Conservation (phyloP, 2,329 filamentous ascomycete genomes). For the Orbilia quercus region DNA sequence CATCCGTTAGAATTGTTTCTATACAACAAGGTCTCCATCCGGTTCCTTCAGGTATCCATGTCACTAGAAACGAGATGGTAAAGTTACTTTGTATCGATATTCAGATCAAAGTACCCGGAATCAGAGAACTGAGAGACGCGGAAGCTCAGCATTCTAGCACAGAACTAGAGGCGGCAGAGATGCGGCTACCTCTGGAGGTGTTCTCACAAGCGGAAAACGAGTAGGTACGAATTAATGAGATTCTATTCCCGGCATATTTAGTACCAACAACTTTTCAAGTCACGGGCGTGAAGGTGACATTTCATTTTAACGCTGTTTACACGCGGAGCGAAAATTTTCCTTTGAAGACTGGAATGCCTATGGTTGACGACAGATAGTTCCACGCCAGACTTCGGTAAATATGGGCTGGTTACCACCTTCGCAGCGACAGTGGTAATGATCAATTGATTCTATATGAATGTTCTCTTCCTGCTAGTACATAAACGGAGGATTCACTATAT, state of each 20-base stretch:
- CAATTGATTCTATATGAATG: conserved; percentile 1
- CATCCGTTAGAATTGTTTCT: no score
- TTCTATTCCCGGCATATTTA: not conserved
- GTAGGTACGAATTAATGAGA: not conserved
- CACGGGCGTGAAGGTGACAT: not conserved
- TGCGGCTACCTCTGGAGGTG: conserved; percentile 1
- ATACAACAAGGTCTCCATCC: no score
- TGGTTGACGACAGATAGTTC: not conserved
- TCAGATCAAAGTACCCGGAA: not conserved
- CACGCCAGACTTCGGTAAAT: not conserved
- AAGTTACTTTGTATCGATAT: not conserved
- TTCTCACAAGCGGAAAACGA: not conserved
- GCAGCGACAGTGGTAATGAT: not conserved
- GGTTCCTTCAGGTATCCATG: no score
- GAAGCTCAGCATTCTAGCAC: not conserved
- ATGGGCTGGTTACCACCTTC: not conserved
- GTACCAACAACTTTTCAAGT: not conserved
- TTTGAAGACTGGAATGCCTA: not conserved
- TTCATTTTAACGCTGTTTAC: not conserved
- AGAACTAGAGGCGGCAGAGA: not conserved
- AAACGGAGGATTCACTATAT: no score
- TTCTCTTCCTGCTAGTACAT: no score
- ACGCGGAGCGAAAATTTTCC: conserved; percentile 4
- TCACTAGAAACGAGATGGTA: no score
- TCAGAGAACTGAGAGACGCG: not conserved